Percentiles rank a stretch among this genome's conserved stretches.
Conservation (phyloP, 2,329 filamentous ascomycete genomes). For the Whalleya microplaca region DNA sequence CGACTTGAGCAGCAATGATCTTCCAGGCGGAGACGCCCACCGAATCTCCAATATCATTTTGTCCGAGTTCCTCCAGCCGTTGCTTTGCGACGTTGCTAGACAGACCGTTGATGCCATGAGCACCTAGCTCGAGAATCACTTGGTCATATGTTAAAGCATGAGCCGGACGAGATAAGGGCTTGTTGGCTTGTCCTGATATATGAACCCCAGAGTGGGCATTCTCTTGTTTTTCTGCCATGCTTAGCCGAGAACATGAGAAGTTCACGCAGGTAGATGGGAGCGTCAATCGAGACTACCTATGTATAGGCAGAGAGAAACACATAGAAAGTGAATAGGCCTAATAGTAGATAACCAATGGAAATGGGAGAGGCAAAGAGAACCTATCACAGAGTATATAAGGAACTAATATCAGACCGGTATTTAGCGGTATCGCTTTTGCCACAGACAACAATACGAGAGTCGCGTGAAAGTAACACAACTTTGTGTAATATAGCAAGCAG, state of each 20-base stretch:
- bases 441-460: neutral
- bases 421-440: too few species aligned
- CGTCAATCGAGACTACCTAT: neutral
- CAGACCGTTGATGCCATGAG: conserved; percentile 60
- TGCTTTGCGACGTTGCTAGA: conserved; percentile 52
- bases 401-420: too few species aligned
- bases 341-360: neutral
- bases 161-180: conserved; percentile 57
- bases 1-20: conserved; percentile 64
- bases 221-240: conserved; percentile 2
- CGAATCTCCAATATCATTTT: conserved; percentile 61
- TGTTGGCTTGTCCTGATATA: conserved; percentile 27
- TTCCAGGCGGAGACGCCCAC: conserved; percentile 59
- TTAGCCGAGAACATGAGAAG: neutral
- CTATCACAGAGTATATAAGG: too few species aligned
- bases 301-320: neutral
- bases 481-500: neutral
- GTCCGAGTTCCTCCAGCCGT: conserved; percentile 58
- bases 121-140: conserved; percentile 54
- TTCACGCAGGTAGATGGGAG: neutral
- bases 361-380: neutral
- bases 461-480: neutral
- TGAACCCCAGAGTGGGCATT: neutral
- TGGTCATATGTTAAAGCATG: conserved; percentile 55
- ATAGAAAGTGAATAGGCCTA: neutral